Evolutionary conservation across 768 basidiomycete species (phyloP).

Genomic region (Psilocybe cyanescens): DNA sequence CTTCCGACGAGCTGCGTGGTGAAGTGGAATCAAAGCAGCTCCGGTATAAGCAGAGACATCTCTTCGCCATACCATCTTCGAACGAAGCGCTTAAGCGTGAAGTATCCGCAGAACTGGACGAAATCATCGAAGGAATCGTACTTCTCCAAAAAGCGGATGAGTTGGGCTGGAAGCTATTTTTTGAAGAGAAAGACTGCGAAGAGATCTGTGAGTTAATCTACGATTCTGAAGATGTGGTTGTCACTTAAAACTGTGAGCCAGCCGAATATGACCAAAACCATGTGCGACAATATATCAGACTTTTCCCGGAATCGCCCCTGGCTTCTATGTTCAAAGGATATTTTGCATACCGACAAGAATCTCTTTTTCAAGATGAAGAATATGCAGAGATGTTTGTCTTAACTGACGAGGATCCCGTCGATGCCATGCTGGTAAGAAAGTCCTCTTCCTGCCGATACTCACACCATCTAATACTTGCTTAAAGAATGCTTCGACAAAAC

Average conservation of each 20-base stretch:
- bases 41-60: constrained; percentile 59
- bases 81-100: constrained; percentile 43
- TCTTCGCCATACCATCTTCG: constrained; percentile 60
- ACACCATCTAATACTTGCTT: neutral
- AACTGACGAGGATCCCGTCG: constrained; percentile 59
- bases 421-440: constrained; percentile 62
- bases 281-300: constrained; percentile 59
- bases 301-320: constrained; percentile 68
- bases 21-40: constrained; percentile 78
- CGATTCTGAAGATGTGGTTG: neutral
- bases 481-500: constrained; percentile 57
- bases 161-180: constrained; percentile 76
- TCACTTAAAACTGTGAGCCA: constrained; percentile 26
- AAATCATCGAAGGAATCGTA: constrained; percentile 74
- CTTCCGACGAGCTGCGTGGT: constrained; percentile 81
- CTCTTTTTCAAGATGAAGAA: constrained; percentile 44
- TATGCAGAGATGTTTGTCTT: constrained; percentile 27
- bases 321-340: constrained; percentile 67
- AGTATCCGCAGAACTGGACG: constrained; percentile 67
- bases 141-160: constrained; percentile 79
- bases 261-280: constrained; percentile 63
- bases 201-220: constrained; percentile 55
- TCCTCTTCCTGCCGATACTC: neutral
- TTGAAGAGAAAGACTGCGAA: constrained; percentile 76
- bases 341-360: constrained; percentile 61